Percentiles rank a stretch among this genome's conserved stretches.
These are phyloP conservation scores for Trapa bicornis DNA, from an alignment of 345 rosid species.

Conservation along the genomic window DNA sequence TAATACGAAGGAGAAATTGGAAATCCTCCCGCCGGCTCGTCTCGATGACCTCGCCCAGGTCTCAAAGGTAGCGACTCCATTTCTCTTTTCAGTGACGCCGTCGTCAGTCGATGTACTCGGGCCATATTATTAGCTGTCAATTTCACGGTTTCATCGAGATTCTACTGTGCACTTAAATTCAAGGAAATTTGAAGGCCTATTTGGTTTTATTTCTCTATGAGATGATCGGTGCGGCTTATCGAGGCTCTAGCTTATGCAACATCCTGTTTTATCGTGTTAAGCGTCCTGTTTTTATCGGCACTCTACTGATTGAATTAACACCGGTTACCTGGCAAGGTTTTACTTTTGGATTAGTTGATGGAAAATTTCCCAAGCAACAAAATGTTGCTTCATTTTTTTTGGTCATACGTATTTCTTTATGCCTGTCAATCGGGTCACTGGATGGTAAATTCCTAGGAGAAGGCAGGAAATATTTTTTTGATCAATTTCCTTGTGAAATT, in stretches of 20 bases:
- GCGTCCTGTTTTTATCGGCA: neutral
- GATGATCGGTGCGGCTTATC: neutral
- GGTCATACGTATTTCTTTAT: too few species aligned
- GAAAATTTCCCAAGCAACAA: neutral
- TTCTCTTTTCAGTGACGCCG: neutral
- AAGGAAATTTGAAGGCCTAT: too few species aligned
- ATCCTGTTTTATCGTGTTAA: neutral
- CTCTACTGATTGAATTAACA: too few species aligned
- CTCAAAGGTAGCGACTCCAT: constrained; percentile 37
- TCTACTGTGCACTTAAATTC: neutral
- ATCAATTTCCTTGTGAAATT: neutral
- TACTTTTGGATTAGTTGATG: neutral
- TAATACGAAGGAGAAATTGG: constrained; percentile 49
- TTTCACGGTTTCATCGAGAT: neutral
- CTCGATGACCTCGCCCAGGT: constrained; percentile 78
- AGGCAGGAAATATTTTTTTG: neutral
- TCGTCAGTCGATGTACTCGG: neutral
- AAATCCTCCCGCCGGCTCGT: constrained; percentile 34
- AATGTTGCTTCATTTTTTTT: too few species aligned
- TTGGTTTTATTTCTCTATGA: neutral
- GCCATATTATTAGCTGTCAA: neutral
- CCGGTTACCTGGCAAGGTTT: too few species aligned
- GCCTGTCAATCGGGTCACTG: neutral
- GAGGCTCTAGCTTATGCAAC: neutral
- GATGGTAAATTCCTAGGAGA: neutral